Conservation (phyloP, 768 basidiomycete genomes). For the Lactarius hatsudake region DNA sequence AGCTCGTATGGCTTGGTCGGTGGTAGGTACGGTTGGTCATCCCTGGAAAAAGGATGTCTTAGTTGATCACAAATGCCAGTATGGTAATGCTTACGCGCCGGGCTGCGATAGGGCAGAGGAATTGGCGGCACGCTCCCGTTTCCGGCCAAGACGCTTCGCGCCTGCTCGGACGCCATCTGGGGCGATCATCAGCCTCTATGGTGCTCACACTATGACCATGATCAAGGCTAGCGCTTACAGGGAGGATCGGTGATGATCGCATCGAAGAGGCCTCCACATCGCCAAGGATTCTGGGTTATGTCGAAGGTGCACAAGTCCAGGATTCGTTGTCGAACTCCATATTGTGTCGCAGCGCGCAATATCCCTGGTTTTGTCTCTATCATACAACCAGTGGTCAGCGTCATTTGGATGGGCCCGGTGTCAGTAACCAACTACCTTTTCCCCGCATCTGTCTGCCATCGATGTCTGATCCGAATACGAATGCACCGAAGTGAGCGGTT, state of each 20-base stretch:
- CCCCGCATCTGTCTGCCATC: slow-evolving; percentile 97
- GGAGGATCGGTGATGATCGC: slow-evolving; percentile 95
- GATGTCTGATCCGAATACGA: slow-evolving; percentile 90
- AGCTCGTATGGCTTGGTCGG: slow-evolving; percentile 93
- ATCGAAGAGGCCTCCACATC: slow-evolving; percentile 87
- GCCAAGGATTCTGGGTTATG: slow-evolving; percentile 85
- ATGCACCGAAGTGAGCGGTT: slow-evolving; percentile 81
- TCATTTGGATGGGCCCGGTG: neutral
- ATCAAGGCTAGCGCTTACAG: slow-evolving; percentile 50
- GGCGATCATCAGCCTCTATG: slow-evolving; percentile 1
- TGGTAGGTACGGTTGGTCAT: slow-evolving; percentile 75
- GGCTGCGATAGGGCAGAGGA: slow-evolving; percentile 14
- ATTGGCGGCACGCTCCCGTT: slow-evolving; percentile 43
- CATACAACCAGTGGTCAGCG: neutral
- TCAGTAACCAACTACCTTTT: slow-evolving; percentile 53
- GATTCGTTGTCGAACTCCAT: slow-evolving; percentile 69
- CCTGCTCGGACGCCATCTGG: slow-evolving; percentile 90
- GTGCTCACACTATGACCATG: neutral
- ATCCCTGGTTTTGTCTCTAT: slow-evolving; percentile 60
- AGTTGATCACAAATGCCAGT: neutral
- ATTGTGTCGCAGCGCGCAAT: slow-evolving; percentile 77
- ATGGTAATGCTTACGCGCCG: slow-evolving; percentile 42
- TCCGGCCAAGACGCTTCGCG: slow-evolving; percentile 76
- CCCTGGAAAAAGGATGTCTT: slow-evolving; percentile 35
- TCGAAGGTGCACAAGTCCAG: slow-evolving; percentile 90